Evolutionary conservation across 352 stramenopile species (phyloP), one percentile per base, ranked within the genome.

Genomic region (Phytophthora boehmeriae): DNA sequence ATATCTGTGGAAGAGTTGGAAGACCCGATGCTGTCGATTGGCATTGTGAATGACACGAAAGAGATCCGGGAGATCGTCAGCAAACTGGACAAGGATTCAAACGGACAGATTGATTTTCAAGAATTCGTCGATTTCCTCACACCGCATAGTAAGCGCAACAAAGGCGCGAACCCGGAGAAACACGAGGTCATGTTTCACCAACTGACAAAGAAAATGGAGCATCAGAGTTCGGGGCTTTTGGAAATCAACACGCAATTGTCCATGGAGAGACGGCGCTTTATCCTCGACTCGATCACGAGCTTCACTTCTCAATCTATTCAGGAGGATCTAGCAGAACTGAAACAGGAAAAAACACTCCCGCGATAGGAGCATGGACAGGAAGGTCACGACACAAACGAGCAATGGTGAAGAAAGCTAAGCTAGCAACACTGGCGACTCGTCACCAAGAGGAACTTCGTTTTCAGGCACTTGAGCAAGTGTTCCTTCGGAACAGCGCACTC

Each of bases 141-240:
- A 25, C 84, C 84, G 14, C 78, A 89, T 32, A 25, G 68, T 6
- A 76, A 72, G 11, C 56, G 66, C 30, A 76, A 76, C 54, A 80
- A 77, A 30, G 68, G 59, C 2, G 23, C 56, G 11, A 77, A 61
- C 16, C 53, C 79, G 11, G 72, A 81, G 43, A 89, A 88, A 34
- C 76, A 88, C 36, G 79, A 89, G 43, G 53, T 73, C 28, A 89
- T 89, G 76, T 93, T 93, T 39, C 73, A 80, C 39, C 78, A 87
- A 46, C 73, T 93, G 9, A 93, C 83, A 5, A 76, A 88, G 58
- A 91, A 89, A 52, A 93, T 93, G 84, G 81, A 90, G 83, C 78
- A 88, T 17, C 84, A 93, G 54, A 90, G 78, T 50, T 70, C 73
- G 25, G 81, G 84, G 0, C 89, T 89, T 27, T 60, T 93, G 10